These are phyloP conservation scores for Gleditsia sinensis DNA, from an alignment of 306 rosid species.

Conservation along the genomic window DNA sequence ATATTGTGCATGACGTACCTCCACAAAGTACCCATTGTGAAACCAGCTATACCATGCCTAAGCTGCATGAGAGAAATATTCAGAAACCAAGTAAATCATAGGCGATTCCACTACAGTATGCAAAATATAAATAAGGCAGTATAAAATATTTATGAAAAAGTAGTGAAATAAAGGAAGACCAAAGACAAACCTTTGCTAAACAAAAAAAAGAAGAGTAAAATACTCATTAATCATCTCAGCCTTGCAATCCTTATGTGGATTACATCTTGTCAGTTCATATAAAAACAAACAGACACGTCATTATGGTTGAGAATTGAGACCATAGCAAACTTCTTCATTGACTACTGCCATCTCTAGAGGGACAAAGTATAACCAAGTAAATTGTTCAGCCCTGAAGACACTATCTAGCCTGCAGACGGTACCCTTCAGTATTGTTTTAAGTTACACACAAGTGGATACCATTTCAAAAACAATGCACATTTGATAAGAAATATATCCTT, in stretches of 20 bases:
- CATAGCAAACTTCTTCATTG: background rate
- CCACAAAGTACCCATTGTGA: slow-evolving; percentile 88
- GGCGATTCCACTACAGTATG: slow-evolving; percentile 1
- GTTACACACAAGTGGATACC: background rate
- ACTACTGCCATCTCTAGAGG: too few species aligned
- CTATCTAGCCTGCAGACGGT: background rate
- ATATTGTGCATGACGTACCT: slow-evolving; percentile 58
- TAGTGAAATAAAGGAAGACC: background rate
- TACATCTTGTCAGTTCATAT: background rate
- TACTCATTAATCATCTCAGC: slow-evolving; percentile 8
- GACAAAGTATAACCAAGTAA: background rate
- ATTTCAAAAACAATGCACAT: background rate
- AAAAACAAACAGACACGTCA: background rate
- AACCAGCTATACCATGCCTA: slow-evolving; percentile 90
- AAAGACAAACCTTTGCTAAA: slow-evolving; percentile 14
- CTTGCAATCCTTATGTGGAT: background rate
- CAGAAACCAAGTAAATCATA: slow-evolving; percentile 37
- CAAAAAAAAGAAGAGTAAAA: slow-evolving; percentile 13
- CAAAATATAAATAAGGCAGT: slow-evolving; percentile 5
- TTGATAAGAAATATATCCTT: slow-evolving; percentile 3
- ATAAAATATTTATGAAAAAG: slow-evolving; percentile 10
- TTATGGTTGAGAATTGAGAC: background rate
- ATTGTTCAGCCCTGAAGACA: background rate
- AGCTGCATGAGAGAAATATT: slow-evolving; percentile 70
- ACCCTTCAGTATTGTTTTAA: background rate